Evolutionary conservation across 225 moss, liverwort and hornwort genomes (phyloP), one percentile per base, ranked within the genome.

Genomic region (Marchantia polymorpha): DNA sequence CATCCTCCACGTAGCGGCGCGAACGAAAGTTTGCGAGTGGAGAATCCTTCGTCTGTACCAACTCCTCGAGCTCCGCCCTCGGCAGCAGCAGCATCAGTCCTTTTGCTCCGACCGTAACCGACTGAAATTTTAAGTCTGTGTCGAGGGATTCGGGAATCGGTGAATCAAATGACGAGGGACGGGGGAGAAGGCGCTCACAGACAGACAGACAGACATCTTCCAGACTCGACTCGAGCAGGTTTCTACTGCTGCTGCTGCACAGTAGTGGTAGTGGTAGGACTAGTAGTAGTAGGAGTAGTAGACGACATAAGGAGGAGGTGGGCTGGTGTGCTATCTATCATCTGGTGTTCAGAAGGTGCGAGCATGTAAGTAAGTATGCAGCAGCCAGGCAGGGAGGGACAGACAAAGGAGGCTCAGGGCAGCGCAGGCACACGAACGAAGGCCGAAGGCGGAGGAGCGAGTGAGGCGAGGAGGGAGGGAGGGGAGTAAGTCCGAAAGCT

Each of bases 311-410:
- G 73, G 73, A 52, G 25, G 11, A 25, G 71, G 68, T 58, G 13
- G 14, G 16, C 15, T 68, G 66, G 16, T 67, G 66, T 11, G 68
- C 17, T 15, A 39, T 69, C 17, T 15, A 39, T 69, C 69, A 69
- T 69, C 31, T 31, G 22, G 17, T 71, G 50, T 50, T 50, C n/a
- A 71, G 71, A 50, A 49, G 19, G 50, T 29, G 49, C n/a, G 71
- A 51, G 71, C 49, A 50, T 71, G 50, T 71, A 71, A 50, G 71
- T 71, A 71, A 12, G 58, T 58, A 58, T 39, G 39, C 39, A 39
- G 39, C 39, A 39, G 39, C 50, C 71, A 50, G 71, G 50, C 71
- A 46, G 49, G 19, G 19, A 48, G 47, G 39, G 39, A 39, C 39
- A 39, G 39, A 39, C 39, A 39, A 4, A 50, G 20, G 47, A 72